Base-by-base conservation (phyloP, 306 rosid genomes). In the Cucumis hystrix region DNA sequence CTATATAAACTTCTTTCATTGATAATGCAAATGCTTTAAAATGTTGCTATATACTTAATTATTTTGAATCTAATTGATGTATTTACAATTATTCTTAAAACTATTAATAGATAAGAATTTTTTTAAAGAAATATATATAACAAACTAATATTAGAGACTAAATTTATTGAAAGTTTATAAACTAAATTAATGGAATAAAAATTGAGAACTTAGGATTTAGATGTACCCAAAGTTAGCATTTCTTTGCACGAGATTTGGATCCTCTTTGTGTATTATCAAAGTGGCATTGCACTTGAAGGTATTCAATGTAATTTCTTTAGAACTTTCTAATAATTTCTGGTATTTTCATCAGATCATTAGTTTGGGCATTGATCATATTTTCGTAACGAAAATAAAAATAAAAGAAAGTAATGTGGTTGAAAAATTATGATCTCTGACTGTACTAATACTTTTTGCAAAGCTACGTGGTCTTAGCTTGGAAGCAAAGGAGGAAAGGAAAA, bases 381-480 rank as follows among this genome's bases (percentile, higher is more conserved):
- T 8, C 63, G 7, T 2, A 63, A 3, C 3, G 8, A 7, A 28
- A 63, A 63, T 2, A n/a, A 67, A n/a, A 20, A 40, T 9, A 40
- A 17, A 35, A 8, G 45, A 4, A 35, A 33, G 23, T 11, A 25
- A 15, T 3, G 41, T 4, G 7, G 23, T 15, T 49, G 41, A 25
- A 69, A 47, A 47, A 49, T 47, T 41, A 33, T 33, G 5, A 11
- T 0, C 12, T 43, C 25, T 70, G 14, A 47, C 20, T 20, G 17
- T 68, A n/a, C 33, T 68, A 43, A 69, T n/a, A 69, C 14, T 49
- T 71, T 1, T 25, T 71, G 60, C n/a, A 49, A 71, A 49, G 76
- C 76, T 71, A 71, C 41, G 59, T 71, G 40, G 59, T 71, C 76
- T 71, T 71, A 14, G 41, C 76, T 71, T 71, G 15, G 58, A 71